Percentiles rank a stretch among this genome's conserved stretches.
Conservation (phyloP, 257 asterid genomes). For the Ophiorrhiza pumila region DNA sequence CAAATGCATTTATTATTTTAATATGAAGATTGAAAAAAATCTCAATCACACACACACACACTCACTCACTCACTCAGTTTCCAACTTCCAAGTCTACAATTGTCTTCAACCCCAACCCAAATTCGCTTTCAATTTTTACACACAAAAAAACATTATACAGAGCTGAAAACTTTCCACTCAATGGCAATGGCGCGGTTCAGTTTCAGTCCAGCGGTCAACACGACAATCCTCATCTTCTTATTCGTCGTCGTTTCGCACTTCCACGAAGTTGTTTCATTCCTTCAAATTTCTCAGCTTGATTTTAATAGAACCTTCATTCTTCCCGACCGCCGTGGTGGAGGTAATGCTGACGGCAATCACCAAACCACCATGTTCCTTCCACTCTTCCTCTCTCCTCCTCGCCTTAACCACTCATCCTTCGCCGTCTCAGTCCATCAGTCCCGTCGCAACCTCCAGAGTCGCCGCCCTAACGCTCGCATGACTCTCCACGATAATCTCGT, state of each 20-base stretch:
- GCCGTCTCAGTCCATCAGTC: slow-evolving; percentile 18
- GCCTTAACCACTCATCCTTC: slow-evolving; percentile 15
- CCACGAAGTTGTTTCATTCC: neutral
- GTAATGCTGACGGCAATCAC: neutral
- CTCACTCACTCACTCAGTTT: too few species aligned
- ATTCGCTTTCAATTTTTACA: too few species aligned
- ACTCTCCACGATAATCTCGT: slow-evolving; percentile 83
- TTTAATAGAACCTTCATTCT: slow-evolving; percentile 12
- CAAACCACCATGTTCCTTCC: slow-evolving; percentile 38
- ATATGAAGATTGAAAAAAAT: too few species aligned
- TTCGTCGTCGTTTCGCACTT: neutral
- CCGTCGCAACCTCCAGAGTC: slow-evolving; percentile 49
- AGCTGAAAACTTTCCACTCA: too few species aligned
- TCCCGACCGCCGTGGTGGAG: slow-evolving; percentile 1
- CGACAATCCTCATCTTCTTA: slow-evolving; percentile 3
- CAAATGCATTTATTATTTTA: too few species aligned
- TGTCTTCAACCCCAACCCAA: too few species aligned
- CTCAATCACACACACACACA: too few species aligned
- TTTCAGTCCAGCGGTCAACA: neutral
- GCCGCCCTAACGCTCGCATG: slow-evolving; percentile 60
- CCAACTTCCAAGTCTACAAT: too few species aligned
- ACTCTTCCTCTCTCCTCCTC: slow-evolving; percentile 34
- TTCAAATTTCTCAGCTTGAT: slow-evolving; percentile 18
- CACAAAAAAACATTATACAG: too few species aligned
- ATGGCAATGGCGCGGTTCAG: slow-evolving; percentile 1